Percentiles rank a stretch among this genome's conserved stretches.
phyloP scores from a whole-genome alignment of 129 eudicot genomes.

The Flaveria ramosissima region DNA sequence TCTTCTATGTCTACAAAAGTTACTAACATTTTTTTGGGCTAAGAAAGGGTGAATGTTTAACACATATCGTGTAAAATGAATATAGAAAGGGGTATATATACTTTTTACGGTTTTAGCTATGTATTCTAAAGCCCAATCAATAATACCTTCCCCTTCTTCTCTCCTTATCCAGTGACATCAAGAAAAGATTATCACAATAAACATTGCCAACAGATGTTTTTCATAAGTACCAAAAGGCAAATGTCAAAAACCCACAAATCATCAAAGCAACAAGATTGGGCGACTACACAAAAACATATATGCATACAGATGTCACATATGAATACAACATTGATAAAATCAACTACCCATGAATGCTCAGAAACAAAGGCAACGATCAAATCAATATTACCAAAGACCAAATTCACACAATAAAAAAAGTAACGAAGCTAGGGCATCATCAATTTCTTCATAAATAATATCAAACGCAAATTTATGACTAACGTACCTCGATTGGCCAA shows the following conservation, averaged over 20 bases:
- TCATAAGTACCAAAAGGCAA: background rate
- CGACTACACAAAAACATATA: no score
- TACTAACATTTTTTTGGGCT: background rate
- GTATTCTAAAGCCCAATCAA: no score
- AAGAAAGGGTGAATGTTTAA: background rate
- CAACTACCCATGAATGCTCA: background rate
- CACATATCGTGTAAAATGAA: no score
- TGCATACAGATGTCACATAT: background rate
- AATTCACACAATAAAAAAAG: background rate
- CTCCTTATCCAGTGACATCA: background rate
- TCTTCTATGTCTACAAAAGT: background rate
- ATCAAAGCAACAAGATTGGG: background rate
- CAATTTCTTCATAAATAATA: conserved; percentile 17
- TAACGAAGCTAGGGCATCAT: background rate
- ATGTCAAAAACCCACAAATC: background rate
- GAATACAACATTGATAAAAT: background rate
- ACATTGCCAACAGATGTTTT: background rate
- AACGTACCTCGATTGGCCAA: conserved; percentile 33
- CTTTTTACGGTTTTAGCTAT: no score
- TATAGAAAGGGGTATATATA: background rate
- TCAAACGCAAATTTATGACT: background rate
- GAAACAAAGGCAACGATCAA: background rate
- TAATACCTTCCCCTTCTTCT: no score
- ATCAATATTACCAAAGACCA: background rate
- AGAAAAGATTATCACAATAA: background rate